phyloP scores from a whole-genome alignment of 1,284 basidiomycete species.

The Pseudomicrostroma phylloplanum region DNA sequence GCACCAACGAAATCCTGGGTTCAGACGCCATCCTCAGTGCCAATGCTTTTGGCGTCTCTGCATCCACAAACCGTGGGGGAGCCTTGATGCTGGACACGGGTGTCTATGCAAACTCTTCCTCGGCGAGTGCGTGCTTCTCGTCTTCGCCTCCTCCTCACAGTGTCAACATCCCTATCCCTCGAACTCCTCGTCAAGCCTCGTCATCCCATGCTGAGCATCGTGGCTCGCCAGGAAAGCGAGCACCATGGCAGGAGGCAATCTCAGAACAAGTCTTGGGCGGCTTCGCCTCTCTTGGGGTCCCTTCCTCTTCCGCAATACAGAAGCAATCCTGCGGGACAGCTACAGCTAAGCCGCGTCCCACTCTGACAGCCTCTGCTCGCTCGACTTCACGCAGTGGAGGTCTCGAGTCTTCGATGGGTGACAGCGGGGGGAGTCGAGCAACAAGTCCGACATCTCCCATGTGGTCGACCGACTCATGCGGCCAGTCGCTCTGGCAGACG shows the following conservation, averaged over 20 bases:
- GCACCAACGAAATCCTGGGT: conserved; percentile 32
- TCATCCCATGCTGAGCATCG: not conserved
- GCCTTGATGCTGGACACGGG: conserved; percentile 10
- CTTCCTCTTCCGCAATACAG: too few species aligned
- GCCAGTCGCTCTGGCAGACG: conserved; percentile 7
- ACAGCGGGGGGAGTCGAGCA: not conserved
- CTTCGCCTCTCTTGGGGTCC: conserved; percentile 14
- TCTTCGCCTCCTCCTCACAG: too few species aligned
- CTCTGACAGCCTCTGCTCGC: too few species aligned
- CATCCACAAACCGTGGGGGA: conserved; percentile 11
- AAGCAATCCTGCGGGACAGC: too few species aligned
- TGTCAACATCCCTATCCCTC: not conserved
- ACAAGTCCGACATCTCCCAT: not conserved
- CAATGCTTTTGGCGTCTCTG: not conserved
- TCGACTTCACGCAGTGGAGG: not conserved
- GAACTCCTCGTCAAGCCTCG: not conserved
- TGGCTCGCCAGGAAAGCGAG: not conserved
- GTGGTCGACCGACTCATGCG: not conserved
- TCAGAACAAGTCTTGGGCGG: conserved; percentile 20
- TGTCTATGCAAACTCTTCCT: not conserved
- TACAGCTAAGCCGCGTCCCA: too few species aligned
- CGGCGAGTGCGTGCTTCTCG: too few species aligned
- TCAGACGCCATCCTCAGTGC: conserved; percentile 25
- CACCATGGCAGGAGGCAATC: not conserved
- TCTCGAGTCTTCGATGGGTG: not conserved